Base-by-base conservation (phyloP, 192 early-diverging fungal genomes). In the Kickxella alabastrina region DNA sequence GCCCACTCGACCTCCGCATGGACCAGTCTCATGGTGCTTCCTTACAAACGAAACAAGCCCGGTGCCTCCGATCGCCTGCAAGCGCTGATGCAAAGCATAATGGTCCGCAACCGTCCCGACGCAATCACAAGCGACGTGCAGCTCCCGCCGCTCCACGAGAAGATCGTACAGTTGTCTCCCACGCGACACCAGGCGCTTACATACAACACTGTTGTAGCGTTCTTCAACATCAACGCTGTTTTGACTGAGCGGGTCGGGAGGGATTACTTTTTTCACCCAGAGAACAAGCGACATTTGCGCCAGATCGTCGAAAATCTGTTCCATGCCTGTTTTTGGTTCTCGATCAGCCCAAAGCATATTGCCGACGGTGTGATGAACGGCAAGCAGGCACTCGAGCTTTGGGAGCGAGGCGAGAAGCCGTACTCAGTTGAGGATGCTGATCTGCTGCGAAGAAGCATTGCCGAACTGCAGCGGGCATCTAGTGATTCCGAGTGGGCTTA, bases 261-360 rank as follows among this genome's bases (percentile, higher is more conserved):
- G 23, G 90, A 92, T 55, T 92, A 92, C 53, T 80, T 90, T 26
- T 89, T 89, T 47, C 83, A 87, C 36, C 71, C 78, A 0, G 65
- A 72, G 6, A 85, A 87, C 60, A 66, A 62, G 12, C 77, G 62
- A 25, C 65, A 79, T 40, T 56, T 90, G 19, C 55, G 77, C 0
- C 73, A 75, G 47, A 80, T 80, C n/a, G 77, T 85, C 4, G 57
- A 70, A 18, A 91, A 88, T 39, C 60, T 91, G 25, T 81, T 79
- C 39, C 61, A 75, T 29, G 57, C 77, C 6, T 85, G 85, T 45
- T 84, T 83, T 40, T 90, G 88, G 88, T 83, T 83, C 42, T 60
- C 79, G 0, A 75, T 65, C 29, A 65, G 58, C 28, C 31, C 49
- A 7, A 64, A 58, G 18, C 65, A 76, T 38, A 54, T 76, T 25